Evolutionary conservation across 805 yeast species (phyloP).

Genomic region (Yarrowia hollandica): DNA sequence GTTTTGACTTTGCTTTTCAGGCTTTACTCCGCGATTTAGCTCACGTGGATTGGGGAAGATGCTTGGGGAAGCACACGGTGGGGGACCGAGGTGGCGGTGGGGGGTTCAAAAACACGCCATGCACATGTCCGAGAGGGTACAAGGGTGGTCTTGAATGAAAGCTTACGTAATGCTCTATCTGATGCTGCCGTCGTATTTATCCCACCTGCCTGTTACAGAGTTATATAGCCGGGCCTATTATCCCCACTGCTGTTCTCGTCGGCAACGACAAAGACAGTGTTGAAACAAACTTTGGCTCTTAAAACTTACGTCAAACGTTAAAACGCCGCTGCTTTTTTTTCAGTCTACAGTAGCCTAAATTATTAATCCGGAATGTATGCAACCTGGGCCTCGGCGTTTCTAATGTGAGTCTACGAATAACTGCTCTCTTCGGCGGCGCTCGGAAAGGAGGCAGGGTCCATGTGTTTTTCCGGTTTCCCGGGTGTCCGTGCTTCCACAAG

Average conservation of each 20-base stretch:
- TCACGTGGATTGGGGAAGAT: slow-evolving; percentile 20
- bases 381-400: neutral
- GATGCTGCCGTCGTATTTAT: too few relatives aligned
- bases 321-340: neutral
- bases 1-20: neutral
- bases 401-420: too few relatives aligned
- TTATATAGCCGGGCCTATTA: neutral
- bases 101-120: too few relatives aligned
- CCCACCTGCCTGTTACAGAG: too few relatives aligned
- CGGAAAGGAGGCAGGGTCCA: too few relatives aligned
- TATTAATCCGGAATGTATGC: slow-evolving; percentile 24
- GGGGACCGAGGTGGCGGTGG: neutral
- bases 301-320: neutral
- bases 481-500: too few relatives aligned
- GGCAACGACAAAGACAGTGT: neutral
- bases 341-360: neutral
- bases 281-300: neutral
- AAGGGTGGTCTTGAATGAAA: too few relatives aligned
- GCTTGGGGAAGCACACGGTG: neutral
- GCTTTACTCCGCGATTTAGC: slow-evolving; percentile 23
- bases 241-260: neutral
- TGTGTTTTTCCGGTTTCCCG: too few relatives aligned
- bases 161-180: neutral
- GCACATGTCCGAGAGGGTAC: too few relatives aligned
- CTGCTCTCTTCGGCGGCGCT: too few relatives aligned